A percentile compares a stretch with the other conserved stretches of the same genome.
These are phyloP conservation scores for Allantophomopsis lycopodina DNA, from an alignment of 2,329 filamentous ascomycete species.

Conservation along the genomic window DNA sequence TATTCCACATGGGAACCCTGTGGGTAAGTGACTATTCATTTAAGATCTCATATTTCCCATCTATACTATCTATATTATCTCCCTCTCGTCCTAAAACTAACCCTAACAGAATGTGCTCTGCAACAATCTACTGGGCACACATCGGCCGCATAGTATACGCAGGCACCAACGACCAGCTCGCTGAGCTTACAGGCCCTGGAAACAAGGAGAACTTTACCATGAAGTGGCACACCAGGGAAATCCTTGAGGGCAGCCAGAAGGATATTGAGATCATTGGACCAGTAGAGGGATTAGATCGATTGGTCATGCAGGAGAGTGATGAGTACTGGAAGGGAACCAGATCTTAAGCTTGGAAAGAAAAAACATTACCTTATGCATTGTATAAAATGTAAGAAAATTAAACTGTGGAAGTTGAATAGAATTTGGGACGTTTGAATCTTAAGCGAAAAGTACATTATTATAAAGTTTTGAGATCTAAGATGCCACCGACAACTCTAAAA, in stretches of 20 bases:
- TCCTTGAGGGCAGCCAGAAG: conserved; percentile 33
- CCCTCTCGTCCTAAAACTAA: no score
- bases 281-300: conserved; percentile 26
- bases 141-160: conserved; percentile 37
- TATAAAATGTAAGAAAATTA: no score
- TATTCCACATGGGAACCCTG: conserved; percentile 41
- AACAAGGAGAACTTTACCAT: conserved; percentile 38
- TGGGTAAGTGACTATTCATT: conserved; percentile 11
- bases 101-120: conserved; percentile 26
- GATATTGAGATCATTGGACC: conserved; percentile 34
- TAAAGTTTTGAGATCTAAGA: no score
- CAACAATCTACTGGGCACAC: conserved; percentile 34
- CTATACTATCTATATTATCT: no score
- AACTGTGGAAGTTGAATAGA: no score
- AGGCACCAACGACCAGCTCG: conserved; percentile 31
- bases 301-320: conserved; percentile 28
- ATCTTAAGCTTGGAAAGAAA: no score
- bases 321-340: conserved; percentile 24
- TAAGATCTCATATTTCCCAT: no score
- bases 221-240: conserved; percentile 30
- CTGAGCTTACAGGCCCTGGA: conserved; percentile 27
- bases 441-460: no score
- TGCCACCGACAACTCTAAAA: no score
- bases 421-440: no score
- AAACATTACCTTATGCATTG: no score